Percentiles rank a stretch among this genome's conserved stretches.
Conservation (phyloP, 192 early-diverging fungal species). For the Entophlyctis luteolus region DNA sequence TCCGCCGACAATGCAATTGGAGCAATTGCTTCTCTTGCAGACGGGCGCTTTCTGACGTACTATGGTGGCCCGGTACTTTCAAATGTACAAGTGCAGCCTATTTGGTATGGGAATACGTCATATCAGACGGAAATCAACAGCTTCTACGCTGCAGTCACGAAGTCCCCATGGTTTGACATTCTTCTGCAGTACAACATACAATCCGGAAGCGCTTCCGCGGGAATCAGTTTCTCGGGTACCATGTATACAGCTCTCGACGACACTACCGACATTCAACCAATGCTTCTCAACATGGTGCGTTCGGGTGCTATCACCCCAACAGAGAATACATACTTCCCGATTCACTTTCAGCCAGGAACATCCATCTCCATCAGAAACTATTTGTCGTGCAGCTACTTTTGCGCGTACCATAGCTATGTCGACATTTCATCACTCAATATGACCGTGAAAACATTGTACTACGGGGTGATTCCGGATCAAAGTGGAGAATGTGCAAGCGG, state of each 20-base stretch:
- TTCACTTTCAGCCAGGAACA: neutral
- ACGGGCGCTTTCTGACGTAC: no score
- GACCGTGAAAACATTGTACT: conserved; percentile 18
- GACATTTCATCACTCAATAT: conserved; percentile 7
- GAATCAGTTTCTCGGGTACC: neutral
- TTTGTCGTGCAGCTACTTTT: conserved; percentile 22
- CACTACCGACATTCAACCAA: neutral
- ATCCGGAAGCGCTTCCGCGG: neutral
- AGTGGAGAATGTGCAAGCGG: conserved; percentile 20
- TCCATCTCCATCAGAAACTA: conserved; percentile 9
- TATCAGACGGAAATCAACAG: neutral
- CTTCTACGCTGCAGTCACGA: neutral
- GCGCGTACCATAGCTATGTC: conserved; percentile 35
- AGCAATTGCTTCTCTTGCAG: no score
- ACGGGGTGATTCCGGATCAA: conserved; percentile 39
- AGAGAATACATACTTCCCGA: neutral
- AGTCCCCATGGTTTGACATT: neutral
- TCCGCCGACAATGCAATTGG: no score
- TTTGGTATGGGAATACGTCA: neutral
- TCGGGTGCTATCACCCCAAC: neutral
- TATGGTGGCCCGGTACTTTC: conserved; percentile 25
- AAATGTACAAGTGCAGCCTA: conserved; percentile 17
- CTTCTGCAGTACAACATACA: neutral
- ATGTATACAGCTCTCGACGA: neutral
- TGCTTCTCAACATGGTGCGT: neutral